Evolutionary conservation across 345 rosid genomes (phyloP).

Genomic region (Boechera retrofracta): DNA sequence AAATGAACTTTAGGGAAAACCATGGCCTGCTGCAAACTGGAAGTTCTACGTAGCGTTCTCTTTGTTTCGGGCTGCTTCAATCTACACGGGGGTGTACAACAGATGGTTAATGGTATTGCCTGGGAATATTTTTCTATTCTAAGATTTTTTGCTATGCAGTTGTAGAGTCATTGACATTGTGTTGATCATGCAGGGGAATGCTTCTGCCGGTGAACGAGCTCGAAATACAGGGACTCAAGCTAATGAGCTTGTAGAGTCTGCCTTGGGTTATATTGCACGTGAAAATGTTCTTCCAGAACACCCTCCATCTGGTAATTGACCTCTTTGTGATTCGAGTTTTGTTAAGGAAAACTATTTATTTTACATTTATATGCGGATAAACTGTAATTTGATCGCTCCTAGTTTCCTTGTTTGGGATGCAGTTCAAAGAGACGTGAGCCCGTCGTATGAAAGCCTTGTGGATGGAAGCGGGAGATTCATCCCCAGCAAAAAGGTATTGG

Average conservation of each 20-base stretch:
- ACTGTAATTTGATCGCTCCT: conserved; percentile 13
- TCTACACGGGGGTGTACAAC: conserved; percentile 74
- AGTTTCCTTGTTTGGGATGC: conserved; percentile 28
- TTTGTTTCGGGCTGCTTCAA: conserved; percentile 88
- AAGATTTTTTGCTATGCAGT: conserved; percentile 2
- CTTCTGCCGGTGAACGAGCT: conserved; percentile 94
- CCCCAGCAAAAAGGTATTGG: conserved; percentile 67
- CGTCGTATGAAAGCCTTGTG: conserved; percentile 49
- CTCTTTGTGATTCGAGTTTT: conserved; percentile 9
- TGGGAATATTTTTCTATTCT: conserved; percentile 2
- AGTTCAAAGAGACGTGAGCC: conserved; percentile 45
- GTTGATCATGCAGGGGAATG: conserved; percentile 75
- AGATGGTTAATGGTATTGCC: conserved; percentile 85
- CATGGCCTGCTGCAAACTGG: conserved; percentile 91
- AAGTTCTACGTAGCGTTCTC: conserved; percentile 93
- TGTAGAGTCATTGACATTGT: conserved; percentile 17
- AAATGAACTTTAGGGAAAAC: conserved; percentile 62
- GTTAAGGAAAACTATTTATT: conserved; percentile 1
- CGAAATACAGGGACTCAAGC: conserved; percentile 62
- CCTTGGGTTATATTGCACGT: conserved; percentile 62
- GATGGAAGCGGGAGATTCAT: conserved; percentile 70
- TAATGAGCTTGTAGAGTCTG: conserved; percentile 65
- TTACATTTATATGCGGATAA: background rate
- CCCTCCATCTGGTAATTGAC: conserved; percentile 71
- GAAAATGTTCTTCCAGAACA: conserved; percentile 67